phyloP scores from a whole-genome alignment of 1,284 basidiomycete genomes.

The Sutorius eximius region DNA sequence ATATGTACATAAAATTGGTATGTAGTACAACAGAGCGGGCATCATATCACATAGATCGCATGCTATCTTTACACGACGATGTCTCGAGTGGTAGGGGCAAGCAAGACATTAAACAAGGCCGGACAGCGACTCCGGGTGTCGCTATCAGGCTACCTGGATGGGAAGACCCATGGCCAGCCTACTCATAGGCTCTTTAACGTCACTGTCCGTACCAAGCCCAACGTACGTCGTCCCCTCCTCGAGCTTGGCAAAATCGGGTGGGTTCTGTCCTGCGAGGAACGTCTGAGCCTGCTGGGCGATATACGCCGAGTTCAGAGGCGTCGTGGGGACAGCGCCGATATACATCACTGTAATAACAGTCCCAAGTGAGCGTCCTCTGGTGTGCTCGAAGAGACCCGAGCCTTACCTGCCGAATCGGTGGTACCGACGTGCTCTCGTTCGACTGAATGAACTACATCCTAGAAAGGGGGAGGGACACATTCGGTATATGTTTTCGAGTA shows the following conservation, averaged over 20 bases:
- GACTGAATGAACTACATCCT: constrained; percentile 80
- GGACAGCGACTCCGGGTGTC: neutral
- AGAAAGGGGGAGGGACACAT: neutral
- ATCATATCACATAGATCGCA: neutral
- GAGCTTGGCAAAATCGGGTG: constrained; percentile 74
- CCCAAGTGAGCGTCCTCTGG: neutral
- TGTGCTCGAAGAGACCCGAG: neutral
- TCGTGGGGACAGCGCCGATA: constrained; percentile 78
- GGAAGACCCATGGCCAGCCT: constrained; percentile 36
- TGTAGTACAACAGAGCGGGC: neutral
- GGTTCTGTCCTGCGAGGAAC: constrained; percentile 61
- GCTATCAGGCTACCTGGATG: constrained; percentile 18
- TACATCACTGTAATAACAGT: constrained; percentile 59
- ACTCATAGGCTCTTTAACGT: constrained; percentile 22
- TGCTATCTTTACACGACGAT: neutral
- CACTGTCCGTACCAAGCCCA: constrained; percentile 26
- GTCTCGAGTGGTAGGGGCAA: neutral
- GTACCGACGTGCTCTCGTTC: constrained; percentile 69
- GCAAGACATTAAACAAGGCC: neutral
- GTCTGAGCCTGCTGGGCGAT: constrained; percentile 59
- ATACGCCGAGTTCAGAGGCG: constrained; percentile 62
- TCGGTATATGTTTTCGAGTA: neutral
- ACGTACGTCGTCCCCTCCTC: constrained; percentile 20
- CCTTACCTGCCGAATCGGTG: constrained; percentile 67
- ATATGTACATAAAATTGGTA: neutral